Base-by-base conservation (phyloP, 1,139 yeast genomes). In the Yamadazyma diddensiae region DNA sequence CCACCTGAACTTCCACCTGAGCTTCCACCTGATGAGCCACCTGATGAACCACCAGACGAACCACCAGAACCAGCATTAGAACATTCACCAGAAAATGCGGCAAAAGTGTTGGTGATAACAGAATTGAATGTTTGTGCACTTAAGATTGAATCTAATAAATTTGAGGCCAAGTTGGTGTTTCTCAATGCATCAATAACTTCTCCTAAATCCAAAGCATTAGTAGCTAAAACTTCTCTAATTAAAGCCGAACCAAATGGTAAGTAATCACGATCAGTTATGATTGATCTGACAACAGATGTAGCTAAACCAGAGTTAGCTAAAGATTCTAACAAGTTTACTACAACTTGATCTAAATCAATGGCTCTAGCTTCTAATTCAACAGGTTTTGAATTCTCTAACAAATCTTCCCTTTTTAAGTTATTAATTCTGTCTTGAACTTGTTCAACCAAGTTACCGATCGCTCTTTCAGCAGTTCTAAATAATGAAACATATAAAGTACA, bases 231-330 rank as follows among this genome's bases (percentile, higher is more conserved):
- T 13, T 58, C 52, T 33, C 46, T 44, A 33, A 67, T 46, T 46
- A 68, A 65, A 28, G 57, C 53, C 13, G 45, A 52, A 11, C 62
- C 72, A 45, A 66, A 68, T 35, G 66, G 61, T 39, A 65, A 46
- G 47, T 65, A 68, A 26, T 46, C 38, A 14, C 62, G 33, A 47
- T 67, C 72, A 21, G 71, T 65, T 38, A 67, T 52, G 28, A 67
- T 56, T 24, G 70, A 52, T 46, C 56, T 54, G 31, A 68, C 69
- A 14, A 68, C 71, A 22, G 64, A 59, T 27, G 62, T 45, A 12
- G 70, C 73, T 44, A 68, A 64, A 12, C 73, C 73, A 11, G 73
- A 66, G 28, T 53, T 38, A 26, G 57, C 66, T 45, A 67, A 60
- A 6, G 71, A 65, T 45, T 66, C 62, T 46, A 67, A 62, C 35